Base-by-base conservation (phyloP, 345 rosid genomes). In the Erysimum cheiranthoides region DNA sequence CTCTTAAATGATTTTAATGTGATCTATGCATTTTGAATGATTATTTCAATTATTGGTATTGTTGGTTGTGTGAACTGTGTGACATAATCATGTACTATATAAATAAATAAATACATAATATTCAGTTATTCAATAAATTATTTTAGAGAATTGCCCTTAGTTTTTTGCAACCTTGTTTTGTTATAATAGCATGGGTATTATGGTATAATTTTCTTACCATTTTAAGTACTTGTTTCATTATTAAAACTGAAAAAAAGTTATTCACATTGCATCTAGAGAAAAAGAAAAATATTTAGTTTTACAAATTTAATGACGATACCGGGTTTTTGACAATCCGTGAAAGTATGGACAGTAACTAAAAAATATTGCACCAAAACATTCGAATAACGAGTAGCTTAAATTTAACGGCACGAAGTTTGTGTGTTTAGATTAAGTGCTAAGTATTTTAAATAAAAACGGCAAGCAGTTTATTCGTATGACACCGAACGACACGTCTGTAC, bases 1-100 rank as follows among this genome's bases (percentile, higher is more conserved):
- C 3, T 62, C 71, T 35, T 77, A 70, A 32, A 43, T 58, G 39
- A 14, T 70, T 71, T 58, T 27, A n/a, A 42, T 31, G 27, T 51
- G 52, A 54, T 28, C 54, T 50, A 30, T 49, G 18, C 34, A 32
- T 0, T 46, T 47, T 47, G 8, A 63, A 5, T 30, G 14, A 31
- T 5, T 45, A 16, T 36, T 6, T 32, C 7, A 4, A 4, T 14
- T 7, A 30, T 54, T 54, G 60, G 36, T 5, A 53, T 53, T 38
- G 16, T 14, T 17, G 31, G 9, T n/a, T 53, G 50, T 53, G 49
- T 9, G 17, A 2, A 21, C n/a, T 36, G 47, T 35, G 9, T 2
- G 25, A 9, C 30, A n/a, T 66, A 27, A 36, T 39, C 21, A 40
- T 42, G 11, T 43, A 42, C 2, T 28, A 3, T 53, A 53, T 6